A percentile compares a stretch with the other conserved stretches of the same genome.
These are phyloP conservation scores for Penicillium sp. DNA, from an alignment of 2,329 filamentous ascomycete species.

Conservation along the genomic window DNA sequence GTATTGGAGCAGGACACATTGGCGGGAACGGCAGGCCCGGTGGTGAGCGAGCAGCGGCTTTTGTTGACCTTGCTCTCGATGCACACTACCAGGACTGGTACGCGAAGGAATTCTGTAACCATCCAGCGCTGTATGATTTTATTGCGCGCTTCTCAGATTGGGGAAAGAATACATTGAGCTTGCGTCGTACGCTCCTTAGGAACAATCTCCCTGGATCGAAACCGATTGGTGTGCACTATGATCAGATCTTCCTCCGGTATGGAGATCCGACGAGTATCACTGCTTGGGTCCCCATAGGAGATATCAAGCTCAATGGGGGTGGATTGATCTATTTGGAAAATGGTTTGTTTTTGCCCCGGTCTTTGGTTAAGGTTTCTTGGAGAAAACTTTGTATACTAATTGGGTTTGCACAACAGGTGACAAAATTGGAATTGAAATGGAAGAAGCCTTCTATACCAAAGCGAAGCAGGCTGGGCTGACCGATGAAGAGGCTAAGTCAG, in stretches of 20 bases:
- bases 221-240: slow-evolving; percentile 61
- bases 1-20: slow-evolving; percentile 54
- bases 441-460: slow-evolving; percentile 47
- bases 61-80: slow-evolving; percentile 54
- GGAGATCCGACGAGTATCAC: slow-evolving; percentile 57
- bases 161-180: slow-evolving; percentile 49
- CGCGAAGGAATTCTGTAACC: slow-evolving; percentile 55
- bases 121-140: slow-evolving; percentile 52
- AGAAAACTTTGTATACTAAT: neutral
- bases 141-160: slow-evolving; percentile 56
- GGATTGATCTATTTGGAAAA: slow-evolving; percentile 61
- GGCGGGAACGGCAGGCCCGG: slow-evolving; percentile 49
- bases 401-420: slow-evolving; percentile 33
- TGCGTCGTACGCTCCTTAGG: slow-evolving; percentile 53
- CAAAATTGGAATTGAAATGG: slow-evolving; percentile 19
- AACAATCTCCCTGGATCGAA: slow-evolving; percentile 59
- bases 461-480: slow-evolving; percentile 52
- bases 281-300: slow-evolving; percentile 59
- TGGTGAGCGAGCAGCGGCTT: slow-evolving; percentile 44
- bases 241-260: slow-evolving; percentile 58
- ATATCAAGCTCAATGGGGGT: slow-evolving; percentile 55
- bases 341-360: slow-evolving; percentile 16
- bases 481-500: slow-evolving; percentile 53
- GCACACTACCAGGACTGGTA: slow-evolving; percentile 58
- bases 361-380: neutral